Base-by-base conservation (phyloP, 1,284 basidiomycete genomes). In the Ceratobasidium sp. region DNA sequence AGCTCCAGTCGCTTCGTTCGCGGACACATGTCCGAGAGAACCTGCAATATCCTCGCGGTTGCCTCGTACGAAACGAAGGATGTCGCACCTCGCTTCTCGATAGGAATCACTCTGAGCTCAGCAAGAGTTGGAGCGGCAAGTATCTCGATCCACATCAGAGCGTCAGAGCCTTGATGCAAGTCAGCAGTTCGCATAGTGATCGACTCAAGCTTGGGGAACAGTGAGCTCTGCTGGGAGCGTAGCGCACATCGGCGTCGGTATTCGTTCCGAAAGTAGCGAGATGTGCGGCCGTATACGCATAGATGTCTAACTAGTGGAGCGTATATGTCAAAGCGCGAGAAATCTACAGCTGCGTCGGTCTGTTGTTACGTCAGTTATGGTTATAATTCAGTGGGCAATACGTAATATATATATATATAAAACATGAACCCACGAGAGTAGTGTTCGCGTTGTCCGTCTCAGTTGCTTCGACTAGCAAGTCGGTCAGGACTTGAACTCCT, bases 251-350 rank as follows among this genome's bases (percentile, higher is more conserved):
- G 7, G 7, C 27, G 27, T 17, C 54, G 41, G 9, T 27, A 29
- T 57, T 59, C 44, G 29, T 44, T 56, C 50, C 24, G 17, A 17
- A 71, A 48, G 31, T 71, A 59, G 6, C 56, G 54, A 45, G 54
- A 54, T 17, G 67, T 60, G 31, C 67, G 67, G 17, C 67, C 67
- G 33, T 59, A 59, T 9, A 71, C 67, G 11, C 36, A 29, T 5
- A 71, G 41, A 17, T 71, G 54, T 27, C 44, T 71, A n/a, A 71
- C 56, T 50, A 71, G 59, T 8, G 67, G 56, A 7, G 67, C 67
- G 59, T 71, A 71, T 19, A 71, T 48, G n/a, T 59, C 45, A 47
- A 71, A 71, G 19, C 67, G 67, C 2, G 63, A 33, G 41, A 65
- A 53, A 41, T 53, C 50, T 19, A 65, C 27, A 11, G 17, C n/a